Evolutionary conservation across 2,329 filamentous ascomycete species (phyloP).

Genomic region (Parafenestella ontariensis): DNA sequence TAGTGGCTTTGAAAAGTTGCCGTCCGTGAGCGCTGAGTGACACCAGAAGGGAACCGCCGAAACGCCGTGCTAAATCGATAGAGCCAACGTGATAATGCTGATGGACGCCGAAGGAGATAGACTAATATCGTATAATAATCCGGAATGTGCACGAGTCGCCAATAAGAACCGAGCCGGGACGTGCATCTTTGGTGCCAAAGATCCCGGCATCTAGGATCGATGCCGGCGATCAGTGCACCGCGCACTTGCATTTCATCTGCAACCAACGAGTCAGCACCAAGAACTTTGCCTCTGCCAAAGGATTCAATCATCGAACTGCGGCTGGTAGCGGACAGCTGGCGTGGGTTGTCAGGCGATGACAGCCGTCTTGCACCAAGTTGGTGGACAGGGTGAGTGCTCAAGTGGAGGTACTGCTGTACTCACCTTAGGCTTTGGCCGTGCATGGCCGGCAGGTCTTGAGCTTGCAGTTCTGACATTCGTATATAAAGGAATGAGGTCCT

Average conservation of each 20-base stretch:
- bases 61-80: slow-evolving; percentile 49
- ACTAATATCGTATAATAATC: slow-evolving; percentile 11
- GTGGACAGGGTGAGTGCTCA: not conserved
- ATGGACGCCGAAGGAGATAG: slow-evolving; percentile 13
- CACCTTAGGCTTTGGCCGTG: slow-evolving; percentile 52
- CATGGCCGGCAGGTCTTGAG: slow-evolving; percentile 59
- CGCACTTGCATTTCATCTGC: slow-evolving; percentile 24
- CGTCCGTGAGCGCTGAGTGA: slow-evolving; percentile 28
- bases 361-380: slow-evolving; percentile 6
- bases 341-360: slow-evolving; percentile 9
- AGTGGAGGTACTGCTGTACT: not conserved
- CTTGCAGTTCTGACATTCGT: slow-evolving; percentile 59
- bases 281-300: slow-evolving; percentile 22
- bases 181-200: slow-evolving; percentile 10
- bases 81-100: slow-evolving; percentile 28
- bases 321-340: slow-evolving; percentile 7
- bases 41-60: slow-evolving; percentile 29
- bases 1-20: slow-evolving; percentile 30
- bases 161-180: slow-evolving; percentile 21
- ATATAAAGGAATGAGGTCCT: slow-evolving; percentile 60
- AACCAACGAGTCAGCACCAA: slow-evolving; percentile 32
- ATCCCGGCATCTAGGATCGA: slow-evolving; percentile 25
- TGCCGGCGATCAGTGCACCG: slow-evolving; percentile 35
- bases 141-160: slow-evolving; percentile 12
- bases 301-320: slow-evolving; percentile 15